Base-by-base conservation (phyloP, 768 basidiomycete genomes). In the Rhodosporidiobolus sp. region DNA sequence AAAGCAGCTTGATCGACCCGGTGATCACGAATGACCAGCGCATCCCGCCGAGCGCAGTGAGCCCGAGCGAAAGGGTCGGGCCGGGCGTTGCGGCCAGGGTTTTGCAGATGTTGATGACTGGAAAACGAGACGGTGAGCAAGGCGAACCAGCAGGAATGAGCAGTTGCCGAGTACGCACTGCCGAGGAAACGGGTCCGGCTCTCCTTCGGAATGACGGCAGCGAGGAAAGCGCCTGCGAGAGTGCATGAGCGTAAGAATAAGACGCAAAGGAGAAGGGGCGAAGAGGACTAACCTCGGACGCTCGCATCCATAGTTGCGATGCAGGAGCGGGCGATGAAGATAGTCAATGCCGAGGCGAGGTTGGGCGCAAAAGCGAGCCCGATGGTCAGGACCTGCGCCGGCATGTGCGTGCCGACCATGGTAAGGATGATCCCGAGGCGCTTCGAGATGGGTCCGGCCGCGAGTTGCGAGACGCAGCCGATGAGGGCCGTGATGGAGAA, bases 81-180 rank as follows among this genome's bases (percentile, higher is more conserved):
- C 73, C 73, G 1, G 73, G 73, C 9, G 69, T 56, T 3, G 60
- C 34, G 3, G 73, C 73, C n/a, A 74, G 62, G 3, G 73, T 70
- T 52, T 70, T 74, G 65, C 65, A 70, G 38, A 74, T 65, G 62
- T 74, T 70, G 52, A 74, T 62, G 43, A 74, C 68, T 69, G 68
- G 9, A 11, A 14, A 4, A 53, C 6, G 9, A 3, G 22, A 43
- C 16, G 1, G 35, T 46, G 2, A 48, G 53, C 19, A 26, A 0
- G 22, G 19, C 22, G 20, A 28, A 4, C 5, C 30, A 43, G 1
- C 34, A 26, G 17, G 49, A 38, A 19, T 2, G 16, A 8, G 34
- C n/a, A n/a, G n/a, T n/a, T n/a, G n/a, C n/a, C n/a, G 26, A 2
- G 11, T 1, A 46, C 62, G 26, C 30, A 70, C 63, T 65, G 17